These are phyloP conservation scores for Garcia nutans DNA, from an alignment of 345 rosid genomes.

Conservation along the genomic window DNA sequence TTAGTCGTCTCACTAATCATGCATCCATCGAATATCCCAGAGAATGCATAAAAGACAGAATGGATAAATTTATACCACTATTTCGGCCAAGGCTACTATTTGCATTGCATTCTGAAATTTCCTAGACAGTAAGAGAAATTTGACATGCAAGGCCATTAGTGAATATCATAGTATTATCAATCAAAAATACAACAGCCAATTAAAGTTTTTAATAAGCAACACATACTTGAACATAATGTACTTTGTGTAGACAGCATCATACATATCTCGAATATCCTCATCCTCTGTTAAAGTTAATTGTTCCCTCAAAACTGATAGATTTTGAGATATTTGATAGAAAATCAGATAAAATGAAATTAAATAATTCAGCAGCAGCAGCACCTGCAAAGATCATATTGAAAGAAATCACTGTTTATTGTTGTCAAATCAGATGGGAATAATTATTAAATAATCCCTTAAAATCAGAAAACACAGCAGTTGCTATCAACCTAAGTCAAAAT, in stretches of 20 bases:
- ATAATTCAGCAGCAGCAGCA: conserved; percentile 79
- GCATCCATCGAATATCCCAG: background rate
- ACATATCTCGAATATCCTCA: conserved; percentile 81
- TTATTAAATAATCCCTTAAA: background rate
- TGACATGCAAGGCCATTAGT: conserved; percentile 3
- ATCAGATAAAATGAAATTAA: conserved; percentile 73
- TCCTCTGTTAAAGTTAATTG: conserved; percentile 74
- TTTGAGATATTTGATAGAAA: conserved; percentile 79
- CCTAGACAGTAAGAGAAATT: conserved; percentile 41
- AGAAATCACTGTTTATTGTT: conserved; percentile 9
- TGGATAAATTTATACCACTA: conserved; percentile 49
- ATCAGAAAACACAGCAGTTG: conserved; percentile 5
- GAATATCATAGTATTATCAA: background rate
- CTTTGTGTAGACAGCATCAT: conserved; percentile 71
- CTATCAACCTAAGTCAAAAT: background rate
- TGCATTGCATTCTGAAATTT: conserved; percentile 93
- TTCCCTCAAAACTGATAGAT: conserved; percentile 58
- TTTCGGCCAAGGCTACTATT: conserved; percentile 81
- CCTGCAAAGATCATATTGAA: conserved; percentile 41
- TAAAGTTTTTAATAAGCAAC: background rate
- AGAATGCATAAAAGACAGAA: background rate
- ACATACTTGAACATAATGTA: conserved; percentile 88
- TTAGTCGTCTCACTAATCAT: conserved; percentile 14
- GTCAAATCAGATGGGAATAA: background rate
- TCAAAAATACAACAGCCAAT: background rate